Evolutionary conservation across 148 eudicot genomes (phyloP).

Genomic region (Rhododendron williamsianum): DNA sequence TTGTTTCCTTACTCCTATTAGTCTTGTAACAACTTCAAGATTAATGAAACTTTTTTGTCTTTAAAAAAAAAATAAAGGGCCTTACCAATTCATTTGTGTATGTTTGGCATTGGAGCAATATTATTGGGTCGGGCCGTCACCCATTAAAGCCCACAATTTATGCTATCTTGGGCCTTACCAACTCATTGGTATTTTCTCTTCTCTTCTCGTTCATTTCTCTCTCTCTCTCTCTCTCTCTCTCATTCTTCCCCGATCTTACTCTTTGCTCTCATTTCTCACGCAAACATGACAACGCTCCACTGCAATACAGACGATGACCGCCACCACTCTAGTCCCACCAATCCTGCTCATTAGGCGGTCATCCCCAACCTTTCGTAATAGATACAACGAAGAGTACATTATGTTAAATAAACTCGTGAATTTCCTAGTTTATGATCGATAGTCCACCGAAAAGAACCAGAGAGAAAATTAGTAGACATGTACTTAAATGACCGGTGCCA

Average conservation of each 20-base stretch:
- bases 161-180: not conserved
- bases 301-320: not conserved
- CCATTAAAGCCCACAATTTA: not conserved
- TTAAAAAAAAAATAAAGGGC: too few relatives aligned
- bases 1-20: too few relatives aligned
- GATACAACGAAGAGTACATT: not conserved
- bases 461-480: not conserved
- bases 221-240: not conserved
- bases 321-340: not conserved
- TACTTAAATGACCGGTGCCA: not conserved
- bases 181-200: not conserved
- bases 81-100: not conserved
- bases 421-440: not conserved
- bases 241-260: not conserved
- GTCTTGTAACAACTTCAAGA: too few relatives aligned
- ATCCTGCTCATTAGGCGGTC: not conserved
- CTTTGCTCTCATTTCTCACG: not conserved
- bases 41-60: too few relatives aligned
- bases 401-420: not conserved
- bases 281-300: not conserved
- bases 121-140: not conserved
- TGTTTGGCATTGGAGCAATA: not conserved
- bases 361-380: not conserved
- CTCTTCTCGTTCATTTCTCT: not conserved
- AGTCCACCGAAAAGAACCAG: not conserved